phyloP scores from a whole-genome alignment of 805 yeast species.

The Debaryomyces castellii region DNA sequence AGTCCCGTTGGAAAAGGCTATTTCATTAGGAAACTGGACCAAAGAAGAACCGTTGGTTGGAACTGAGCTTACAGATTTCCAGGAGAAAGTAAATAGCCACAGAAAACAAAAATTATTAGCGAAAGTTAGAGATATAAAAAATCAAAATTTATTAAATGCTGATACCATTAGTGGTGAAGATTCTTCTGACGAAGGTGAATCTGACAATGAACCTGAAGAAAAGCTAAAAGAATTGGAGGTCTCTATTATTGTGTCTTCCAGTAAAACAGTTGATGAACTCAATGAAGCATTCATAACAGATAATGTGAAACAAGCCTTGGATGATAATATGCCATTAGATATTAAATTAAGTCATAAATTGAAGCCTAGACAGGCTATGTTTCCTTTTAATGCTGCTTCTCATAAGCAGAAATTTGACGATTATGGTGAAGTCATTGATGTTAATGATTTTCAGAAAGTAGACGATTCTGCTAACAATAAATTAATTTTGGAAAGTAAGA shows the following conservation, averaged over 20 bases:
- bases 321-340: slow-evolving; percentile 51
- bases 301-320: slow-evolving; percentile 36
- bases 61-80: slow-evolving; percentile 49
- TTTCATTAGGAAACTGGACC: slow-evolving; percentile 39
- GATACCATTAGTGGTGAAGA: slow-evolving; percentile 33
- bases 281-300: slow-evolving; percentile 43
- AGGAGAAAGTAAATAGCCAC: slow-evolving; percentile 43
- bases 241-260: slow-evolving; percentile 4
- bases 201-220: slow-evolving; percentile 30
- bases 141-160: slow-evolving; percentile 37
- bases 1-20: slow-evolving; percentile 48
- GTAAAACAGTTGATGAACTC: slow-evolving; percentile 25
- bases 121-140: slow-evolving; percentile 41
- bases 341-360: slow-evolving; percentile 45
- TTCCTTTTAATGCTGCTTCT: slow-evolving; percentile 59
- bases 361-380: slow-evolving; percentile 62
- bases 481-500: slow-evolving; percentile 37
- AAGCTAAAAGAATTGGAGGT: slow-evolving; percentile 19
- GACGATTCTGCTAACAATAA: slow-evolving; percentile 47
- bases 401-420: slow-evolving; percentile 71
- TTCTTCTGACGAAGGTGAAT: slow-evolving; percentile 34
- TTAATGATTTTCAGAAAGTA: slow-evolving; percentile 57
- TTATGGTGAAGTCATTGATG: slow-evolving; percentile 78
- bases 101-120: slow-evolving; percentile 43
- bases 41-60: slow-evolving; percentile 53